Evolutionary conservation across 345 rosid genomes (phyloP), one percentile per base, ranked within the genome.

Genomic region (Odontarrhena argentea): DNA sequence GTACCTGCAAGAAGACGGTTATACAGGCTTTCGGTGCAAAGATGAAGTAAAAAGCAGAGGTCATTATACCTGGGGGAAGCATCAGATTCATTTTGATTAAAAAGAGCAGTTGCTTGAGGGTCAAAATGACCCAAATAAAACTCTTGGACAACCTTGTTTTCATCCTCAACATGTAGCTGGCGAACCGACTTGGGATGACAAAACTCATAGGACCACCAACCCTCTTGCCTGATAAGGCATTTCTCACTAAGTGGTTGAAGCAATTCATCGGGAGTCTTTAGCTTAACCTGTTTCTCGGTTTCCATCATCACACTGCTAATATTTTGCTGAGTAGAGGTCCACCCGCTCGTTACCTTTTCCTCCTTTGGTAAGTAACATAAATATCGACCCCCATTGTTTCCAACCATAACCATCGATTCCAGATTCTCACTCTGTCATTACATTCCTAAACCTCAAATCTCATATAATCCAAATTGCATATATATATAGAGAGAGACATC

Each of bases 161-260:
- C 91, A 48, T 79, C 92, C 63, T 91, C 96, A 74, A 81, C 0
- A 74, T 87, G 99, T 34, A 94, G 59, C 73, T 91, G 97, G 45
- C 88, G 76, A 30, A 91, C 68, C 60, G 15, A 36, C 64, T 69
- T 75, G 40, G 73, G 81, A 69, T 86, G 86, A 82, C 99, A 94
- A 77, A 91, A 88, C 74, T 91, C 97, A 74, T 90, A 94, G 8
- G 91, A 82, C 97, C 99, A 91, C 99, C 99, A 94, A 81, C 95
- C 96, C 60, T 91, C 99, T 90, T 91, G 96, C 97, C 92, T 83
- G 52, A 84, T 0, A 73, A 88, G 80, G 77, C 99, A 94, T 24
- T 13, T 71, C 9, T 40, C 95, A 70, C 79, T 79, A 35, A 90
- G 77, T 48, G 68, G 80, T 80, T 87, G 91, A 63, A 94, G 92